A percentile compares a stretch with the other conserved stretches of the same genome.
These are phyloP conservation scores for Prunus davidiana DNA, from an alignment of 306 rosid genomes.

Conservation along the genomic window DNA sequence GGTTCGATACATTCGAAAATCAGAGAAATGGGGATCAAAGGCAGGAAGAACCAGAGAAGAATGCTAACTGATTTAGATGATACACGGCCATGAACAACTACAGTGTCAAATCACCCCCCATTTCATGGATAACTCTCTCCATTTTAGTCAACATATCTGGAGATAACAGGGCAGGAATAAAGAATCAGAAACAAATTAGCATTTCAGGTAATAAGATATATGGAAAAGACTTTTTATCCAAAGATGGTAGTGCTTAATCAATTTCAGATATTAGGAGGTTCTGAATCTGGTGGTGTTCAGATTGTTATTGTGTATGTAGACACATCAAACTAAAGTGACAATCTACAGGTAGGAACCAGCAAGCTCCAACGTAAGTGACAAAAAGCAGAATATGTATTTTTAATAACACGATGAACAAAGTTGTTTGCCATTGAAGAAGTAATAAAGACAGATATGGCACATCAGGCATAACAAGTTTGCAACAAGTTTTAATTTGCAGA, in stretches of 20 bases:
- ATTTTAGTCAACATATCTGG: constrained; percentile 74
- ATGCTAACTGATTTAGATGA: constrained; percentile 16
- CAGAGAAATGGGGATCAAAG: neutral
- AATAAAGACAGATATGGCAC: neutral
- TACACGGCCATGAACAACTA: constrained; percentile 19
- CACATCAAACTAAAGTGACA: neutral
- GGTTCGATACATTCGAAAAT: neutral
- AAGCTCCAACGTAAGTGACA: neutral
- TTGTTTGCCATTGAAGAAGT: neutral
- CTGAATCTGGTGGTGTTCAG: neutral
- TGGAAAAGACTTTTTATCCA: neutral
- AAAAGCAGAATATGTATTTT: neutral
- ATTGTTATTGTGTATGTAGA: neutral
- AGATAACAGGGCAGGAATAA: constrained; percentile 9
- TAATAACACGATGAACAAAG: no score
- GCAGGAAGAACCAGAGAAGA: neutral
- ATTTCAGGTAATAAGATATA: neutral
- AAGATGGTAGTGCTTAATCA: neutral
- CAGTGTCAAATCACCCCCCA: constrained; percentile 57
- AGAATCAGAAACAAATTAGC: constrained; percentile 10
- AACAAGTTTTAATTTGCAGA: neutral
- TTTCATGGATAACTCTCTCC: constrained; percentile 66
- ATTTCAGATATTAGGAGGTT: neutral
- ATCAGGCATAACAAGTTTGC: neutral
- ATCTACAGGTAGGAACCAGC: no score